Percentiles rank a stretch among this genome's conserved stretches.
phyloP scores from a whole-genome alignment of 768 basidiomycete species.

The Phlegmacium glaucopus region DNA sequence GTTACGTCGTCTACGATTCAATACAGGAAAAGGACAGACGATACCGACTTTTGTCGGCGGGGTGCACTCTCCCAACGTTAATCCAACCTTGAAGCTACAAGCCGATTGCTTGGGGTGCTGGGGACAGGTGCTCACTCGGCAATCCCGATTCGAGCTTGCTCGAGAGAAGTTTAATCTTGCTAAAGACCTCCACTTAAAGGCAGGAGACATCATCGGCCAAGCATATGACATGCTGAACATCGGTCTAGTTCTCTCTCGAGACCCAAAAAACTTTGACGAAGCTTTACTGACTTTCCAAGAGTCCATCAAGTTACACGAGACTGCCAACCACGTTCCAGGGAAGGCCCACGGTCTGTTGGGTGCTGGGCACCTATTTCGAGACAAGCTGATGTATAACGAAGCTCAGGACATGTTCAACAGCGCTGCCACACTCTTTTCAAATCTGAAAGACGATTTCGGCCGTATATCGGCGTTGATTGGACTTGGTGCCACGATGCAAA shows the following conservation, averaged over 20 bases:
- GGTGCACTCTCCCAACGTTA: not conserved
- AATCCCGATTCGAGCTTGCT: slow-evolving; percentile 17
- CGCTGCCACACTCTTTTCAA: slow-evolving; percentile 16
- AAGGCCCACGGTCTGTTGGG: slow-evolving; percentile 24
- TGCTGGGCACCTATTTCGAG: slow-evolving; percentile 17
- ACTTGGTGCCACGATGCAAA: slow-evolving; percentile 18
- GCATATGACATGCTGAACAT: slow-evolving; percentile 28
- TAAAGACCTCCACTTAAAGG: slow-evolving; percentile 17
- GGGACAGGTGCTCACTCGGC: slow-evolving; percentile 23
- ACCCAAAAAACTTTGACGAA: slow-evolving; percentile 2
- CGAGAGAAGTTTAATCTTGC: slow-evolving; percentile 19
- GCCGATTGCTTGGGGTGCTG: slow-evolving; percentile 25
- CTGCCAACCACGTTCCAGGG: slow-evolving; percentile 15
- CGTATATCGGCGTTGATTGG: slow-evolving; percentile 21
- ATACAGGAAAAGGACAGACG: not conserved
- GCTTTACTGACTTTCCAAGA: slow-evolving; percentile 13
- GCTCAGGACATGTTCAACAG: slow-evolving; percentile 11
- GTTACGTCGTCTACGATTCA: not conserved
- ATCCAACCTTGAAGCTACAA: slow-evolving; percentile 11
- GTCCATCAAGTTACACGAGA: slow-evolving; percentile 17
- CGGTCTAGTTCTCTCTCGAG: slow-evolving; percentile 16
- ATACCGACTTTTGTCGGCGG: not conserved
- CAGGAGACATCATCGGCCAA: slow-evolving; percentile 19
- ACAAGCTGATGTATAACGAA: slow-evolving; percentile 6
- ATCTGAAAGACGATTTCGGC: slow-evolving; percentile 15